Evolutionary conservation across 2,329 filamentous ascomycete genomes (phyloP).

Genomic region (Cladosporium cucumerinum): DNA sequence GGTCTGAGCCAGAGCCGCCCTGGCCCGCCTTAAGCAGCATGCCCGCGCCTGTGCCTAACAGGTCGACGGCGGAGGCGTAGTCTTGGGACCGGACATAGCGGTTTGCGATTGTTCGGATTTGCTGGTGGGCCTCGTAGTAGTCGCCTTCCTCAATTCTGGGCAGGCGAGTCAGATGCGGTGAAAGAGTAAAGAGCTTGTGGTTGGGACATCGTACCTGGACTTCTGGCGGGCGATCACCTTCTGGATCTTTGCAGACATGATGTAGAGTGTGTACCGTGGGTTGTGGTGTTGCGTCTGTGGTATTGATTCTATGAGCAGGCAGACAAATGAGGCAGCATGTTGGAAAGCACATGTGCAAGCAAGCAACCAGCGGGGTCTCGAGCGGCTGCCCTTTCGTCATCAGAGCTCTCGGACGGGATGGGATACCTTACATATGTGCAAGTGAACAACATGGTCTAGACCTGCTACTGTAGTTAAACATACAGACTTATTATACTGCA

Average conservation of each 20-base stretch:
- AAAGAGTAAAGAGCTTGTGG: background rate
- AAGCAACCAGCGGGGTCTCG: background rate
- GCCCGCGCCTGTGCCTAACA: constrained; percentile 78
- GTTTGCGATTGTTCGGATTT: constrained; percentile 90
- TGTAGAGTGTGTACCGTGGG: background rate
- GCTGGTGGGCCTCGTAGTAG: constrained; percentile 97
- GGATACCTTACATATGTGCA: background rate
- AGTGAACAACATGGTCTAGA: background rate
- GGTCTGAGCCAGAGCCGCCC: constrained; percentile 85
- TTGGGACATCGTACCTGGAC: constrained; percentile 58
- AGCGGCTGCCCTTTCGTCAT: background rate
- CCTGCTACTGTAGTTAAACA: background rate
- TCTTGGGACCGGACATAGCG: constrained; percentile 87
- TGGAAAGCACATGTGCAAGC: background rate
- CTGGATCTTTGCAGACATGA: constrained; percentile 55
- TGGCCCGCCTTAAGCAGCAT: constrained; percentile 88
- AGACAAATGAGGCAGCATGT: background rate
- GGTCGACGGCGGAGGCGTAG: constrained; percentile 80
- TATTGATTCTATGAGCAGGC: background rate
- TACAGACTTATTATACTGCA: background rate
- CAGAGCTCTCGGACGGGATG: background rate
- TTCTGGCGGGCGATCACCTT: constrained; percentile 74
- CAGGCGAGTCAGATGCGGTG: constrained; percentile 5
- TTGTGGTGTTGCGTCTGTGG: background rate
- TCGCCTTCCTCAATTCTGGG: constrained; percentile 80